Conservation (phyloP, 2,329 filamentous ascomycete genomes). For the Trichoderma sp. region DNA sequence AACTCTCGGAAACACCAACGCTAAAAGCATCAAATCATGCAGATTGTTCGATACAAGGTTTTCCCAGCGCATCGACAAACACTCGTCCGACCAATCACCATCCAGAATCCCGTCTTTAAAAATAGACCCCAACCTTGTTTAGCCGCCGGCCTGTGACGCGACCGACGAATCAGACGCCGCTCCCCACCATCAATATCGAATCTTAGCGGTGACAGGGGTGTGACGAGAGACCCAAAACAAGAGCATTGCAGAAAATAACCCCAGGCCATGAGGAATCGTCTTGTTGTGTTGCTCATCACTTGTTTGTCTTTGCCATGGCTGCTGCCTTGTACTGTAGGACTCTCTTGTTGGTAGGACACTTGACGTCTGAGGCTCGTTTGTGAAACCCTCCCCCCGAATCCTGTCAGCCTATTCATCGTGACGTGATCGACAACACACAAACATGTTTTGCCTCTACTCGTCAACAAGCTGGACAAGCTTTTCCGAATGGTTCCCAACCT, state of each 20-base stretch:
- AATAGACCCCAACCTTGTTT: background rate
- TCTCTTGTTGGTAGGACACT: background rate
- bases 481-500: background rate
- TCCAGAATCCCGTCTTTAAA: background rate
- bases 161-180: conserved; percentile 2
- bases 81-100: background rate
- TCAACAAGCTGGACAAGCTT: background rate
- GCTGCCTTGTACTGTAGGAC: background rate
- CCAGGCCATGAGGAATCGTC: background rate
- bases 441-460: background rate
- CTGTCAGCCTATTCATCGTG: background rate
- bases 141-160: conserved; percentile 3
- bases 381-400: background rate
- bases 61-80: background rate
- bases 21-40: background rate
- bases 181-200: background rate
- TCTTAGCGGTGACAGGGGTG: conserved; percentile 2
- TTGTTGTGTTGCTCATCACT: background rate
- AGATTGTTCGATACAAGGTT: background rate
- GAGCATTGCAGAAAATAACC: background rate
- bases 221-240: background rate
- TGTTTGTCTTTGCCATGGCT: background rate
- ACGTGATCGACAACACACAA: background rate
- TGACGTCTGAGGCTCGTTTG: background rate
- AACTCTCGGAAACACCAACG: background rate